Base-by-base conservation (phyloP, 306 rosid genomes). In the Castanopsis chinensis region DNA sequence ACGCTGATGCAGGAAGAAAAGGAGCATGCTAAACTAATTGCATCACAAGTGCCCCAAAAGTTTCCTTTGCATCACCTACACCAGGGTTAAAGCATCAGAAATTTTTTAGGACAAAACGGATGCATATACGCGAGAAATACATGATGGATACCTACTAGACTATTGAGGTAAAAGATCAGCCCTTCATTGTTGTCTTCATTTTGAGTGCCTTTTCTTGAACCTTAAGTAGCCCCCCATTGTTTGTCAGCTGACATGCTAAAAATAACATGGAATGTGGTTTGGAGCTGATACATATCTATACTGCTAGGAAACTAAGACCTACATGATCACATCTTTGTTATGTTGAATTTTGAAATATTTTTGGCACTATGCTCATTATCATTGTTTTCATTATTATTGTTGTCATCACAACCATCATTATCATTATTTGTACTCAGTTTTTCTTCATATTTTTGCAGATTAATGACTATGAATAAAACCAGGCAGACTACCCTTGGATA, bases 1-100 rank as follows among this genome's bases (percentile, higher is more conserved):
- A 37, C 7, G 43, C 43, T 37, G 43, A 56, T 30, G 65, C 80
- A 80, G 84, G 79, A 75, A 75, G 30, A 80, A 57, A 20, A 65
- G 51, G 53, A 32, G 18, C 43, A 55, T 15, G 54, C 64, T 35
- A 57, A 68, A 74, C 18, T 28, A 60, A 18, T 23, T 15, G 27
- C 57, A 3, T n/a, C n/a, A n/a, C n/a, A n/a, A n/a, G n/a, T n/a
- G n/a, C n/a, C n/a, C n/a, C n/a, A n/a, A n/a, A n/a, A n/a, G n/a
- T n/a, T n/a, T n/a, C n/a, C n/a, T n/a, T n/a, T n/a, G n/a, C n/a
- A 3, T 45, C 63, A 6, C 19, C 30, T 28, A 23, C 21, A 51
- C 14, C 43, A 61, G 63, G 20, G 5, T 4, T 17, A 33, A 33
- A 3, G 71, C 43, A 27, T 18, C 52, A 4, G 51, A 67, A 67